Percentiles rank a stretch among this genome's conserved stretches.
phyloP scores from a whole-genome alignment of 2,329 filamentous ascomycete species.

The Tricladium varicosporioides region DNA sequence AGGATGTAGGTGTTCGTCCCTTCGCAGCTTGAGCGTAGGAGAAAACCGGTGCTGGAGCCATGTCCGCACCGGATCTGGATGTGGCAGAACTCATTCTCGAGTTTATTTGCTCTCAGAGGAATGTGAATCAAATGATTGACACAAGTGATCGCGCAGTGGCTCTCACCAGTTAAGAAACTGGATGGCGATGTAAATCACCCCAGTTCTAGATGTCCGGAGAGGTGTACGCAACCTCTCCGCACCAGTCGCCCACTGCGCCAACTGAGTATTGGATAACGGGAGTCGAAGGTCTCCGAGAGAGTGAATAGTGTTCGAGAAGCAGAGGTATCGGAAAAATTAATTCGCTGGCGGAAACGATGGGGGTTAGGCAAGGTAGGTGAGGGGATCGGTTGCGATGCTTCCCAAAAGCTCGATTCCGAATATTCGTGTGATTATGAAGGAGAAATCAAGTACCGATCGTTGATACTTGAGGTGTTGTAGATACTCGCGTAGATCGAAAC shows the following conservation, averaged over 20 bases:
- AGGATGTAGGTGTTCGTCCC: constrained; percentile 50
- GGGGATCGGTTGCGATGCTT: constrained; percentile 5
- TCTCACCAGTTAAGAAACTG: constrained; percentile 17
- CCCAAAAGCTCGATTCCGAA: constrained; percentile 1
- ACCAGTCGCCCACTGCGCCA: constrained; percentile 26
- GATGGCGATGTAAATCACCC: constrained; percentile 28
- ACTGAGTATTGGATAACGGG: constrained; percentile 16
- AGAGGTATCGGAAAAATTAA: not conserved
- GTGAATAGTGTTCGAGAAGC: not conserved
- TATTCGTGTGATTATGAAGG: constrained; percentile 6
- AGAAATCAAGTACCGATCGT: constrained; percentile 15
- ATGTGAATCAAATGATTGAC: too few relatives aligned
- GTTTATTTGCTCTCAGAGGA: not conserved
- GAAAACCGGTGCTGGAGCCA: constrained; percentile 55
- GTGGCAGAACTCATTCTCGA: constrained; percentile 42
- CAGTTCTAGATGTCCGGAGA: constrained; percentile 37
- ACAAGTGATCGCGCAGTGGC: too few relatives aligned
- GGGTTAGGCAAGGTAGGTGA: not conserved
- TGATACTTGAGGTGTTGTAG: constrained; percentile 16
- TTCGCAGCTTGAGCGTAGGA: constrained; percentile 97
- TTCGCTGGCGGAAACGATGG: not conserved
- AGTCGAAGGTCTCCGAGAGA: not conserved
- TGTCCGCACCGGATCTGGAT: constrained; percentile 36
- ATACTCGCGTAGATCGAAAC: constrained; percentile 25
- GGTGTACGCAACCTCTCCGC: constrained; percentile 38